Percentiles rank a stretch among this genome's conserved stretches.
Evolutionary conservation across 2,329 filamentous ascomycete species (phyloP).

Genomic region (Drechslerella coelobrocha): DNA sequence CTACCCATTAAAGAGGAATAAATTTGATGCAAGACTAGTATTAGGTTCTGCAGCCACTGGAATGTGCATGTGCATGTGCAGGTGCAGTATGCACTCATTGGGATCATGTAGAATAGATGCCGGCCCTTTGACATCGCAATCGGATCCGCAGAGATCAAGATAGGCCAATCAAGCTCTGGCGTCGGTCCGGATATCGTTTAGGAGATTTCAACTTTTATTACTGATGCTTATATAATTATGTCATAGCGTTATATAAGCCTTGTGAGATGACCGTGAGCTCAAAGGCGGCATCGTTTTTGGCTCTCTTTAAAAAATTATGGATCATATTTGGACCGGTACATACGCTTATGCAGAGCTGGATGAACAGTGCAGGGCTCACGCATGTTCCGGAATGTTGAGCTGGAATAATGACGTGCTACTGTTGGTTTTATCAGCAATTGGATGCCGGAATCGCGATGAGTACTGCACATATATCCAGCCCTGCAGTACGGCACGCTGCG

Average conservation of each 20-base stretch:
- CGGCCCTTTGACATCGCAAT: background rate
- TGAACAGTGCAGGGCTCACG: conserved; percentile 3
- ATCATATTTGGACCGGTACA: too few species aligned
- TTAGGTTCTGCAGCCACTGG: conserved; percentile 10
- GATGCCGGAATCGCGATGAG: background rate
- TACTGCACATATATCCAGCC: background rate
- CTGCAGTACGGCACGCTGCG: too few species aligned
- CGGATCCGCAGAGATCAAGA: background rate
- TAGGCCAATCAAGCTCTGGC: background rate
- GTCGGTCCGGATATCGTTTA: background rate
- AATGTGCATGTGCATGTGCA: background rate
- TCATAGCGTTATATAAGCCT: too few species aligned
- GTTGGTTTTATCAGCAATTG: background rate
- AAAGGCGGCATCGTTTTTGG: too few species aligned
- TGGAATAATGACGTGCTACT: conserved; percentile 32
- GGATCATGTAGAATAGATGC: background rate
- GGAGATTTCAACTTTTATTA: background rate
- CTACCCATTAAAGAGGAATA: too few species aligned
- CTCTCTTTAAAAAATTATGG: too few species aligned
- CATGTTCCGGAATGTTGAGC: conserved; percentile 41
- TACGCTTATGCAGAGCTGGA: too few species aligned
- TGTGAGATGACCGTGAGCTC: too few species aligned
- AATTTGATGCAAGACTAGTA: too few species aligned
- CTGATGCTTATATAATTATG: too few species aligned
- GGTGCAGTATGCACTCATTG: background rate